phyloP scores from a whole-genome alignment of 225 moss, liverwort and hornwort species.

The Asterella californica region DNA sequence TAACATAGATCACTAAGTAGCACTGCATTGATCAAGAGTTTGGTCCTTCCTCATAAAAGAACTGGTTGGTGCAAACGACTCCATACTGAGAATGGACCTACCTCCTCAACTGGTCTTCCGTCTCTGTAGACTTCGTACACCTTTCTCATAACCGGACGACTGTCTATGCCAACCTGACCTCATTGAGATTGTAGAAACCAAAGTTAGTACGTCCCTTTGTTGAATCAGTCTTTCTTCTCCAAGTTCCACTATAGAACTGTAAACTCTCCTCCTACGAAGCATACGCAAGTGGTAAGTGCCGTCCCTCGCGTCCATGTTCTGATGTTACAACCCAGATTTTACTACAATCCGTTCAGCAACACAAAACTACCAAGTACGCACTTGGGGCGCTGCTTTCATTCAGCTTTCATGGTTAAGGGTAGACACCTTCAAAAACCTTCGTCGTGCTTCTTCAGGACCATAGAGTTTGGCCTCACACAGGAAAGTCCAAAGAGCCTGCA shows the following conservation, averaged over 20 bases:
- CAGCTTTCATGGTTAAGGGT: neutral
- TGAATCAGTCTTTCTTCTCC: too few species aligned
- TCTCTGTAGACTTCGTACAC: conserved; percentile 78
- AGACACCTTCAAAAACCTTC: conserved; percentile 59
- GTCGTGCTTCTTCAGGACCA: conserved; percentile 68
- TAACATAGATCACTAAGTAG: neutral
- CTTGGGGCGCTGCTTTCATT: neutral
- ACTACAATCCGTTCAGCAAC: neutral
- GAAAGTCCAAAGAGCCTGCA: conserved; percentile 92
- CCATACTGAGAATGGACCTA: conserved; percentile 3
- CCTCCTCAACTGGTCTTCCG: conserved; percentile 64
- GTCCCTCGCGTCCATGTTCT: neutral
- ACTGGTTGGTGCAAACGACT: neutral
- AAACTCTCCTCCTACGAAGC: neutral
- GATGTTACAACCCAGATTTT: neutral
- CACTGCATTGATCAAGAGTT: too few species aligned
- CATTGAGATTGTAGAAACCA: neutral
- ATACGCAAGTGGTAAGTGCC: neutral
- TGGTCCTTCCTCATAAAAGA: too few species aligned
- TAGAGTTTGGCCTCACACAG: conserved; percentile 83
- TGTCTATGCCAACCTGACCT: conserved; percentile 76
- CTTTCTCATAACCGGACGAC: conserved; percentile 79
- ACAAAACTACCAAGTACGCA: neutral
- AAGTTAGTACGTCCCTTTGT: neutral
- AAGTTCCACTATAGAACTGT: too few species aligned